Conservation (phyloP, 1,284 basidiomycete genomes). For the Sporisorium exsertum region DNA sequence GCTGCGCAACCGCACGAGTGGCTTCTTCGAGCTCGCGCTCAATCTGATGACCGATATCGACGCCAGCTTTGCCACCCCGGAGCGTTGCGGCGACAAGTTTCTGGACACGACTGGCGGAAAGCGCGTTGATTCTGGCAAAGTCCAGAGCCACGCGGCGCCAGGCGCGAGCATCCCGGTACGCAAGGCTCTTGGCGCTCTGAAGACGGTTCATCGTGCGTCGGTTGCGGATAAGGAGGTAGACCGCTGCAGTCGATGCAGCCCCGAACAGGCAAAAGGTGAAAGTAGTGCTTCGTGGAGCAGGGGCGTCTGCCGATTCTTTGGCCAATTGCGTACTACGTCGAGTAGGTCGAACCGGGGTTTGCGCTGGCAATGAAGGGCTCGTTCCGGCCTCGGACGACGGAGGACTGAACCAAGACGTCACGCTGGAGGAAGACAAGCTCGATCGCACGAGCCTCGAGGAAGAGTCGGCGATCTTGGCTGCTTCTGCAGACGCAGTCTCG, state of each 20-base stretch:
- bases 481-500: not conserved
- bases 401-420: conserved; percentile 25
- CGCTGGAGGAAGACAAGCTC: not conserved
- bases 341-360: not conserved
- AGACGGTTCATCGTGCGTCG: conserved; percentile 45
- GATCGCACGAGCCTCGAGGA: not conserved
- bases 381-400: not conserved
- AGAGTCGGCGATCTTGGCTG: not conserved
- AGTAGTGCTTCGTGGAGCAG: conserved; percentile 28
- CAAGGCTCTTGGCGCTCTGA: conserved; percentile 33
- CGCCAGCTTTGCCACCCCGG: conserved; percentile 28
- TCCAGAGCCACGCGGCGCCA: conserved; percentile 50
- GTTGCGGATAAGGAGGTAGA: conserved; percentile 27
- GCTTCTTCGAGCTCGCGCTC: conserved; percentile 48
- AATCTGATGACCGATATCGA: conserved; percentile 34
- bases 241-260: conserved; percentile 25
- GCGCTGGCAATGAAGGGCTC: not conserved
- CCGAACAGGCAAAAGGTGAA: conserved; percentile 49
- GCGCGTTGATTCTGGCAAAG: conserved; percentile 46
- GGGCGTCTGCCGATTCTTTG: not conserved
- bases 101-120: conserved; percentile 34
- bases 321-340: not conserved
- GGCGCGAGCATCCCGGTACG: conserved; percentile 39
- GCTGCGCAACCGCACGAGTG: conserved; percentile 25
- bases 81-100: conserved; percentile 30